Evolutionary conservation across 768 basidiomycete genomes (phyloP).

Genomic region (Lactarius hatsudake): DNA sequence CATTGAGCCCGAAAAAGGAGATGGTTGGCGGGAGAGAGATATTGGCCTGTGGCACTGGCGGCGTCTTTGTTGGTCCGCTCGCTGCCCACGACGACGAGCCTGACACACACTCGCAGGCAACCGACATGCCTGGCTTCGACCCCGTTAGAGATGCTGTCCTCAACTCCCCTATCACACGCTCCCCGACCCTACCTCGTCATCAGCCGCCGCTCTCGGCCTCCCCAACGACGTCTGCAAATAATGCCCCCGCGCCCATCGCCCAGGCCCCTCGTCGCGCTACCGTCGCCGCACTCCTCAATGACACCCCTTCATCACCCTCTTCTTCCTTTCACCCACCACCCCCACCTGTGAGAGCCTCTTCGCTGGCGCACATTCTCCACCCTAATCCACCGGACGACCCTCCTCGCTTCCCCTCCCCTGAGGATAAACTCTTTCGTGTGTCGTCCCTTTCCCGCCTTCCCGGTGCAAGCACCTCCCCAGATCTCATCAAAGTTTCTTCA

Average conservation of each 20-base stretch:
- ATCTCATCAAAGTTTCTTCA: constrained; percentile 10
- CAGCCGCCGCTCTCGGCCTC: constrained; percentile 27
- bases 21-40: constrained; percentile 11
- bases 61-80: constrained; percentile 8
- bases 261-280: constrained; percentile 57
- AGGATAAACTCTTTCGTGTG: constrained; percentile 26
- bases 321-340: constrained; percentile 25
- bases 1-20: constrained; percentile 23
- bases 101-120: constrained; percentile 7
- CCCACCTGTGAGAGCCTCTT: constrained; percentile 24
- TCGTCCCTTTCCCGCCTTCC: constrained; percentile 21
- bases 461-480: constrained; percentile 6
- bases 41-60: constrained; percentile 11
- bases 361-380: constrained; percentile 30
- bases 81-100: constrained; percentile 19
- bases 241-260: constrained; percentile 38
- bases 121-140: constrained; percentile 70
- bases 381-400: constrained; percentile 25
- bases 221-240: constrained; percentile 38
- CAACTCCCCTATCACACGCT: constrained; percentile 63
- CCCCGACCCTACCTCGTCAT: constrained; percentile 39
- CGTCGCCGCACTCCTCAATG: constrained; percentile 75
- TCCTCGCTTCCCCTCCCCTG: constrained; percentile 26
- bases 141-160: constrained; percentile 85
- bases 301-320: constrained; percentile 39